These are phyloP conservation scores for Stachybotrys echinatus DNA, from an alignment of 2,329 filamentous ascomycete species.

Conservation along the genomic window DNA sequence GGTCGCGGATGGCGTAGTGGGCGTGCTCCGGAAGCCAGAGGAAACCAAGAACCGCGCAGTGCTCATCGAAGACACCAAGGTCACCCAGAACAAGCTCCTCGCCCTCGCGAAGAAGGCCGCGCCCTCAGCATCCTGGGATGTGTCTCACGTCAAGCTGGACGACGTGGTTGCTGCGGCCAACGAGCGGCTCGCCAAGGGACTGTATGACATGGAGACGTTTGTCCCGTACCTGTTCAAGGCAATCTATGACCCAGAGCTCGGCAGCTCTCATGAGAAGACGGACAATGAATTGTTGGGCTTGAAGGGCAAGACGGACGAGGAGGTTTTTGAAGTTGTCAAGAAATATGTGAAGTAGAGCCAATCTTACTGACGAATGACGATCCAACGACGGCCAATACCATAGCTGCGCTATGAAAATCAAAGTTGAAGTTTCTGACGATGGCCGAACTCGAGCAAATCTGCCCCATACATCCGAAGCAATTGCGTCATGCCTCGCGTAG, in stretches of 20 bases:
- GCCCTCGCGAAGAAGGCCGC: conserved; percentile 42
- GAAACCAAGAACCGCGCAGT: conserved; percentile 49
- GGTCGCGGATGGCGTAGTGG: conserved; percentile 42
- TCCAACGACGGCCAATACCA: too few relatives aligned
- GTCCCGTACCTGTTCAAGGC: conserved; percentile 23
- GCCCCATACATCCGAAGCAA: too few relatives aligned
- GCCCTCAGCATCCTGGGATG: conserved; percentile 39
- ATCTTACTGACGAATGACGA: too few relatives aligned
- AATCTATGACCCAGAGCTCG: conserved; percentile 25
- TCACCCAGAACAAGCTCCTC: conserved; percentile 40
- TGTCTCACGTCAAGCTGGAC: conserved; percentile 28
- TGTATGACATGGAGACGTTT: conserved; percentile 22
- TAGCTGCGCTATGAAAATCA: too few relatives aligned
- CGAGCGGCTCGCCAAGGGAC: conserved; percentile 22
- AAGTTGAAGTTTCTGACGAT: too few relatives aligned
- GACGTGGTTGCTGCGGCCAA: conserved; percentile 19
- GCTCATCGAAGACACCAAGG: conserved; percentile 35
- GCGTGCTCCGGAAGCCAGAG: conserved; percentile 40
- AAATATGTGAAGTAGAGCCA: conserved; percentile 8
- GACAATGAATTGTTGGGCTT: conserved; percentile 42
- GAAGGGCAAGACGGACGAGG: conserved; percentile 31
- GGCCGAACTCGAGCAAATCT: too few relatives aligned
- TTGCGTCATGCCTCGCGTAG: too few relatives aligned
- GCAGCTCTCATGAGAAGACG: conserved; percentile 24
- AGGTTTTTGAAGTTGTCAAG: conserved; percentile 27